Evolutionary conservation across 2,329 filamentous ascomycete genomes (phyloP).

Genomic region (Aspergillus texensis): DNA sequence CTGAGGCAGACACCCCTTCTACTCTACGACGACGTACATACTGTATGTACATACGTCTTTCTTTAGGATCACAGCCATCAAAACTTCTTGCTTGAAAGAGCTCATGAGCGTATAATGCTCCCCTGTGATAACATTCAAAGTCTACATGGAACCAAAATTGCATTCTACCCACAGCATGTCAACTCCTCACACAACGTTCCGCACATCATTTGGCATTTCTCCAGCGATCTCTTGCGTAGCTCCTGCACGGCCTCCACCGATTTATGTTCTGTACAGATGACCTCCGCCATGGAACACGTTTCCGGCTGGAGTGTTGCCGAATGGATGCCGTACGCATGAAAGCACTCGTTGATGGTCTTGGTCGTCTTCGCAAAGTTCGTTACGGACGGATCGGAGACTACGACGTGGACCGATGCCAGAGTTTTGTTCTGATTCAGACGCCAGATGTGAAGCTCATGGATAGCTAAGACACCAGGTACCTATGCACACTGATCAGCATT

Average conservation of each 20-base stretch:
- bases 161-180: conserved; percentile 1
- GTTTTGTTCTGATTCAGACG: conserved; percentile 68
- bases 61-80: too few relatives aligned
- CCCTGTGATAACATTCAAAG: background rate
- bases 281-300: conserved; percentile 23
- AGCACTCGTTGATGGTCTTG: conserved; percentile 64
- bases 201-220: conserved; percentile 4
- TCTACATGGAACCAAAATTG: background rate
- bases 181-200: background rate
- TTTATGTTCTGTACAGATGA: background rate
- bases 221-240: background rate
- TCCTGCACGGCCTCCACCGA: background rate
- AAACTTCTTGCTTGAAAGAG: background rate
- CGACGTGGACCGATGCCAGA: conserved; percentile 68
- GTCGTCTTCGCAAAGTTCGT: conserved; percentile 62
- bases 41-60: too few relatives aligned
- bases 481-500: conserved; percentile 26
- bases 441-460: conserved; percentile 75
- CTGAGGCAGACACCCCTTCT: background rate
- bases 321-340: conserved; percentile 72
- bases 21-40: too few relatives aligned
- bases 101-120: background rate
- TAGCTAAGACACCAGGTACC: conserved; percentile 65
- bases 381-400: conserved; percentile 61
- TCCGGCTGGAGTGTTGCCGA: conserved; percentile 71